Conservation (phyloP, 1,284 basidiomycete genomes). For the Psilocybe mexicana region DNA sequence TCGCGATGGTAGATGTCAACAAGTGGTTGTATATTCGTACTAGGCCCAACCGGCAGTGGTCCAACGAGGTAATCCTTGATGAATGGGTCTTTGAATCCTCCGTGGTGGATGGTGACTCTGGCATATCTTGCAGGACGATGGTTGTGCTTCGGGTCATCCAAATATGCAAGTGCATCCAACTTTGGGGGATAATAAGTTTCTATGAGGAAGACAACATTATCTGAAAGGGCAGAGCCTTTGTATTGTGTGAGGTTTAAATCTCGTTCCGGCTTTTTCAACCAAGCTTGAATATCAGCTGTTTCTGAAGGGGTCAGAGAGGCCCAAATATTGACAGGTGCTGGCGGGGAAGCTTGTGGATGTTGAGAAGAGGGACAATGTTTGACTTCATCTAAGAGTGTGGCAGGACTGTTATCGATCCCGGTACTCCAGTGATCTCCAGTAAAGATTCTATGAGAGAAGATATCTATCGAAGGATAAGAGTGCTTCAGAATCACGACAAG, state of each 20-base stretch:
- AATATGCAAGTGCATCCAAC: constrained; percentile 47
- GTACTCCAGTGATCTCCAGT: constrained; percentile 12
- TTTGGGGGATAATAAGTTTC: constrained; percentile 53
- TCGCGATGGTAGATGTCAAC: constrained; percentile 54
- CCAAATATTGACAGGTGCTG: constrained; percentile 49
- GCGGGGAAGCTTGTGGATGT: constrained; percentile 38
- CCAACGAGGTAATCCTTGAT: constrained; percentile 59
- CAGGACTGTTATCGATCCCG: not conserved
- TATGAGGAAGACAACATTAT: constrained; percentile 52
- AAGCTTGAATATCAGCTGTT: constrained; percentile 42
- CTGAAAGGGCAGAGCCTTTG: constrained; percentile 33
- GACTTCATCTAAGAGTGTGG: not conserved
- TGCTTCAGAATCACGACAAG: constrained; percentile 12
- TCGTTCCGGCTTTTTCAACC: constrained; percentile 45
- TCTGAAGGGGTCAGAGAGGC: constrained; percentile 46
- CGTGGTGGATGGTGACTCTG: constrained; percentile 55
- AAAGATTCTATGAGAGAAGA: constrained; percentile 11
- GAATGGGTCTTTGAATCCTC: constrained; percentile 40
- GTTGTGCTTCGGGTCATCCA: constrained; percentile 34
- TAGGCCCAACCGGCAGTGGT: constrained; percentile 46
- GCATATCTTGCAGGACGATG: constrained; percentile 37
- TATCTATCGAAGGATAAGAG: constrained; percentile 6
- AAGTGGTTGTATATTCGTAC: constrained; percentile 39
- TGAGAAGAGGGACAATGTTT: constrained; percentile 34
- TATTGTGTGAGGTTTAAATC: constrained; percentile 49